These are phyloP conservation scores for Kregervanrija delftensis DNA, from an alignment of 805 yeast species.

Conservation along the genomic window DNA sequence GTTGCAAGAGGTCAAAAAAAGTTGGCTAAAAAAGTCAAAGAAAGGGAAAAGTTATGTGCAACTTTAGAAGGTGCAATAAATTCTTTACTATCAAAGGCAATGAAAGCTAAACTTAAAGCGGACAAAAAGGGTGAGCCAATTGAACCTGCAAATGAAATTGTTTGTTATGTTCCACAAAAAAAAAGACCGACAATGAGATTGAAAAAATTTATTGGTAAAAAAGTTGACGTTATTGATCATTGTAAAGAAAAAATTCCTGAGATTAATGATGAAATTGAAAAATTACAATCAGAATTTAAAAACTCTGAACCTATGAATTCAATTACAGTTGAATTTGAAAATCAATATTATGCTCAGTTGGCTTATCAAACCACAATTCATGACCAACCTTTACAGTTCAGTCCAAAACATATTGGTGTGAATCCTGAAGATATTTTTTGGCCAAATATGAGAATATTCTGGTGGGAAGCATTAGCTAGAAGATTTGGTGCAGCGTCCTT, in stretches of 20 bases:
- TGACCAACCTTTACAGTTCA: slow-evolving; percentile 59
- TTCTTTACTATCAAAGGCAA: slow-evolving; percentile 49
- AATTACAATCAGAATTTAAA: slow-evolving; percentile 44
- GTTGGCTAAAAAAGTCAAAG: slow-evolving; percentile 47
- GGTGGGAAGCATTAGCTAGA: slow-evolving; percentile 71
- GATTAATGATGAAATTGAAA: slow-evolving; percentile 48
- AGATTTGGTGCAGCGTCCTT: slow-evolving; percentile 43
- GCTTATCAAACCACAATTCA: slow-evolving; percentile 60
- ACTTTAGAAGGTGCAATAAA: slow-evolving; percentile 65
- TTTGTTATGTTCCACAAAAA: slow-evolving; percentile 53
- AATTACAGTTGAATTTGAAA: slow-evolving; percentile 70
- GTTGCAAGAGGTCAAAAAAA: slow-evolving; percentile 58
- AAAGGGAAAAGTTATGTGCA: slow-evolving; percentile 53
- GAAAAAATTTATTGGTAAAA: slow-evolving; percentile 40
- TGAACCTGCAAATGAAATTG: slow-evolving; percentile 41
- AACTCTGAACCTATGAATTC: slow-evolving; percentile 63
- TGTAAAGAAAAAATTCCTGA: slow-evolving; percentile 51
- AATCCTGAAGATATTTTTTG: slow-evolving; percentile 60
- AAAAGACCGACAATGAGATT: slow-evolving; percentile 58
- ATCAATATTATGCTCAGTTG: slow-evolving; percentile 67
- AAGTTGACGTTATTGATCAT: slow-evolving; percentile 56
- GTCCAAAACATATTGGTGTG: slow-evolving; percentile 55
- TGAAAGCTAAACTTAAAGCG: slow-evolving; percentile 55
- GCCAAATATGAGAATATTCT: slow-evolving; percentile 67
- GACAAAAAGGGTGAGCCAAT: slow-evolving; percentile 55